A percentile compares a stretch with the other conserved stretches of the same genome.
These are phyloP conservation scores for Xylaria arbuscula DNA, from an alignment of 2,329 filamentous ascomycete species.

Conservation along the genomic window DNA sequence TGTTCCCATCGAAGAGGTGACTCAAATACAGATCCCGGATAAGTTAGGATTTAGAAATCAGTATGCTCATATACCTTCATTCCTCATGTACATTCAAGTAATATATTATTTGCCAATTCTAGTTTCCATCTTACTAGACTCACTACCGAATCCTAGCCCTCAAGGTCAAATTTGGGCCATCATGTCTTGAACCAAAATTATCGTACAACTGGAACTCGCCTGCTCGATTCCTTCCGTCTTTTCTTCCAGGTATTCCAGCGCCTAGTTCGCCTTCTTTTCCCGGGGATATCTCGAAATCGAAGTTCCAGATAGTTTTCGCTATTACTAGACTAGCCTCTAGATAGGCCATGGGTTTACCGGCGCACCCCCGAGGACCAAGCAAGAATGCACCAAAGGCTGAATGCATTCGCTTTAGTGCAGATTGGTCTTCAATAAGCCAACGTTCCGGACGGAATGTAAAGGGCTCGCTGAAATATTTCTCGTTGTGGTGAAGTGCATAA, in stretches of 20 bases:
- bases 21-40: too few species aligned
- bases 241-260: background rate
- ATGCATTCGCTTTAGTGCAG: slow-evolving; percentile 30
- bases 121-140: too few species aligned
- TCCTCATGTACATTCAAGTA: too few species aligned
- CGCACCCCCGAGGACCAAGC: slow-evolving; percentile 53
- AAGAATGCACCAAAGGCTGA: slow-evolving; percentile 52
- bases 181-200: slow-evolving; percentile 26
- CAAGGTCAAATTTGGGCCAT: slow-evolving; percentile 37
- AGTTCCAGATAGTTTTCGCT: slow-evolving; percentile 55
- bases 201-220: slow-evolving; percentile 39
- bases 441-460: slow-evolving; percentile 37
- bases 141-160: background rate
- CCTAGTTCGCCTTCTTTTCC: slow-evolving; percentile 22
- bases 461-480: slow-evolving; percentile 19
- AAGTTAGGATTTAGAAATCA: too few species aligned
- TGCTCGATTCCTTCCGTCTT: background rate
- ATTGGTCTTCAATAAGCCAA: slow-evolving; percentile 32
- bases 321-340: slow-evolving; percentile 57
- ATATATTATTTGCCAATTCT: too few species aligned
- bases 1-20: too few species aligned
- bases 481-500: slow-evolving; percentile 26
- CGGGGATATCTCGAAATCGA: slow-evolving; percentile 48
- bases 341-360: slow-evolving; percentile 60
- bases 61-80: too few species aligned